Evolutionary conservation across 1,284 basidiomycete genomes (phyloP), one percentile per base, ranked within the genome.

Genomic region (Tranzscheliella williamsii): DNA sequence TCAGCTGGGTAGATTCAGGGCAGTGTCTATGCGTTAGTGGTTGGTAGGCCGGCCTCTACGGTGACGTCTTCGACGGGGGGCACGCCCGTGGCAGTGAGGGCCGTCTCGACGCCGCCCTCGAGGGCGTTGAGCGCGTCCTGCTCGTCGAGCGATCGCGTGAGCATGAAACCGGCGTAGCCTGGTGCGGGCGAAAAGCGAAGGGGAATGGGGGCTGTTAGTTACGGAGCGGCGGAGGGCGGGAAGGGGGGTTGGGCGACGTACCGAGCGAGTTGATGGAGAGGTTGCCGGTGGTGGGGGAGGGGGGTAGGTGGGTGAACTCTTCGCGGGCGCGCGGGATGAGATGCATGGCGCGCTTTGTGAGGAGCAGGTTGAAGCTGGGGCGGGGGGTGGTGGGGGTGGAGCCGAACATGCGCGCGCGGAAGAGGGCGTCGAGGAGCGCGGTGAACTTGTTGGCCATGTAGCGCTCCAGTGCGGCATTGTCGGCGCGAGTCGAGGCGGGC

Each of bases 291-390:
- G 30, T 54, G 4, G 44, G 58, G 5, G 53, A 52, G 0, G 38
- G 23, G 11, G 45, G 38, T 24, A 67, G 24, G 1, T 37, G 27
- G 13, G 42, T 41, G 38, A 56, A 72, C 17, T 64, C 60, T 13
- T 76, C 74, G 15, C 36, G 18, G 4, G 48, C 42, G 6, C 75
- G 49, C 1, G 75, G 75, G 18, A 77, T 65, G 7, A 77, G 27
- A 41, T 77, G 74, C 61, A 77, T 61, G 5, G 73, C 73, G 4
- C 69, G 23, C 16, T 55, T 54, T 0, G 74, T 72, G 40, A 77
- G 36, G 20, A 77, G 43, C 5, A 77, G 38, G 45, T 77, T 77
- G 46, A 73, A 77, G 33, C 50, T 60, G 12, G 70, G 67, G 17
- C 24, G 40, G 29, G 52, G 26, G 30, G 45, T 16, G 35, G 17